A percentile compares a stretch with the other conserved stretches of the same genome.
These are phyloP conservation scores for Jatropha podagrica DNA, from an alignment of 441 rosid genomes.

Conservation along the genomic window DNA sequence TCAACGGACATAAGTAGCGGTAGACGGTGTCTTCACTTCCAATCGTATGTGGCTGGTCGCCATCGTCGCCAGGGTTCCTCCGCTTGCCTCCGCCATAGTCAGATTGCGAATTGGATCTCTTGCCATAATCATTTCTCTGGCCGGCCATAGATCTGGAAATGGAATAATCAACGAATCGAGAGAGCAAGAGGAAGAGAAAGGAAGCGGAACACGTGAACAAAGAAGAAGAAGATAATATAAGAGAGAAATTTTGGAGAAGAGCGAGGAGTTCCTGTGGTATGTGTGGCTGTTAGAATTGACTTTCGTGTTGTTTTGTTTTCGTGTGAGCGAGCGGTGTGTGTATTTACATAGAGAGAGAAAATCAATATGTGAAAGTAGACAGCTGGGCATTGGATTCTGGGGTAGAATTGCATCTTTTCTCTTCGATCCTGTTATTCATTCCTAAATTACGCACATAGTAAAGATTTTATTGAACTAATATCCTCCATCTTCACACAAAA, in stretches of 20 bases:
- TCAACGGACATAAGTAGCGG: slow-evolving; percentile 86
- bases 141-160: slow-evolving; percentile 52
- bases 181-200: neutral
- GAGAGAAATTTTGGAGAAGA: neutral
- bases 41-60: slow-evolving; percentile 50
- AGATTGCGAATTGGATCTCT: slow-evolving; percentile 72
- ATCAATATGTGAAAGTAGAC: neutral
- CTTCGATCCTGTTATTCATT: neutral
- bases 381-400: neutral
- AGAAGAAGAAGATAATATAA: neutral
- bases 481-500: no score
- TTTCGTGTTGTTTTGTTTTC: neutral
- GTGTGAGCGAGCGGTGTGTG: neutral
- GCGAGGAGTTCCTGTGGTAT: no score
- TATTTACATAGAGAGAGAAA: neutral
- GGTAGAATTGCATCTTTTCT: neutral
- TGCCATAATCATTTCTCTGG: slow-evolving; percentile 85
- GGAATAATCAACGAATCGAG: neutral
- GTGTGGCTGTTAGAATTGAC: no score
- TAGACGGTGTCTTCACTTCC: slow-evolving; percentile 78
- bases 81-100: slow-evolving; percentile 73
- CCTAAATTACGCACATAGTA: neutral
- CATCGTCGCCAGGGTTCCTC: slow-evolving; percentile 67
- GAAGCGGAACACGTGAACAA: neutral
- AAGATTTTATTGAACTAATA: no score